Evolutionary conservation across 306 rosid genomes (phyloP), one percentile per base, ranked within the genome.

Genomic region (Quercus alba): DNA sequence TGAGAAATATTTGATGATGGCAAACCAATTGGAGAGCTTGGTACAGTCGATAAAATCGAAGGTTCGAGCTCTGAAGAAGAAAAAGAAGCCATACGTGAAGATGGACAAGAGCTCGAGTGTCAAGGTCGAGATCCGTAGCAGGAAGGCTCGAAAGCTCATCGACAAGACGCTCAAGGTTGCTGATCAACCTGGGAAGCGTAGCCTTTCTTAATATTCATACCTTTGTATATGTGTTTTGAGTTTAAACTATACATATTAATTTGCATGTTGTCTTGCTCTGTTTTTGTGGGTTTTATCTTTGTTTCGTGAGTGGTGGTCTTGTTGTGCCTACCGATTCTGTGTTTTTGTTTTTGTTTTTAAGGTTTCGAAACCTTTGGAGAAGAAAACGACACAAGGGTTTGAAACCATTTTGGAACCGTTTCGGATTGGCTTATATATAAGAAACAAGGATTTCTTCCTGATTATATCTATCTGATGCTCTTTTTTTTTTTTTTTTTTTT

Each of bases 101-200:
- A 93, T 95, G 89, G 99, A 93, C 75, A 93, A 95, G 80, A 95
- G 99, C 83, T 89, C 98, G 2, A 95, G 98, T 67, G 97, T 95
- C 2, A 89, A 74, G 85, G 97, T 95, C 0, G 99, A 95, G 90
- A 95, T 95, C 87, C 97, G 97, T 4, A 95, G 99, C 93, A 85
- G 85, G 63, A 91, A 90, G 67, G 97, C 99, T 76, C 93, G 97
- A 18, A 87, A 75, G 62, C 84, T 95, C 71, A 95, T 95, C 3
- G 95, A 95, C 44, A 93, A 94, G 84, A 95, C 99, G 3, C 78
- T 95, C 84, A 84, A 95, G 82, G 89, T 87, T 54, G 97, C 99
- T 67, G 97, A 91, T 84, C 82, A 49, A 9, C 97, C 93, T 1
- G 85, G 87, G 68, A 80, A 85, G 52, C 83, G 35, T 14, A 20